Evolutionary conservation across 1,139 yeast species (phyloP), one percentile per base, ranked within the genome.

Genomic region (Lodderomyces jiufengensis): DNA sequence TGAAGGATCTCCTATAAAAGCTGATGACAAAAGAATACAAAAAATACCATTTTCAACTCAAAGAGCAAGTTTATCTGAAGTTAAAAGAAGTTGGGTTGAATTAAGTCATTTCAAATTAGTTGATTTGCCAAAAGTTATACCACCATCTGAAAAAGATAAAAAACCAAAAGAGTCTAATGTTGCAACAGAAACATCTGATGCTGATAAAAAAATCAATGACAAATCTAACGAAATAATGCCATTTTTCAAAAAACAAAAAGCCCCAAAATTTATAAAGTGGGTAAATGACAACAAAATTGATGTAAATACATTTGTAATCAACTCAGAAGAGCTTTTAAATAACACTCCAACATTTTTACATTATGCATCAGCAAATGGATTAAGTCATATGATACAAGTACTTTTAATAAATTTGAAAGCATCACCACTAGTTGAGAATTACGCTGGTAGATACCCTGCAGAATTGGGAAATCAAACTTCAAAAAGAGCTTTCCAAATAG

Each of bases 41-140:
- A 62, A 69, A 6, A 78, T 92, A 54, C 98, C 98, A 1, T 87
- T 92, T 59, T 82, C 96, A 0, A 92, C 98, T 0, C 77, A 78
- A 39, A 72, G 97, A 47, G 95, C 98, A 0, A 90, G 97, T 0
- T 72, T 84, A 0, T 64, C 78, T 2, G 98, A 90, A 54, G 61
- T 94, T 47, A 85, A 80, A 51, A 73, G 81, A 32, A 87, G 95
- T 0, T 92, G 98, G 97, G 71, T 77, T 20, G 81, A 82, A 46
- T 65, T 92, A 40, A 68, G 90, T 0, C 79, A 84, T 46, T 62
- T 84, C 45, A 63, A 68, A 29, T 54, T 77, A 1, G 61, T 75
- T 9, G 76, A 76, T n/a, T 59, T 70, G 15, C 94, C 95, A 1
- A 63, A 68, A 48, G 54, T 68, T 27, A 65, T 63, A 14, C 10